A percentile compares a stretch with the other conserved stretches of the same genome.
Evolutionary conservation across 805 yeast species (phyloP).

Genomic region (Metschnikowia lunata): DNA sequence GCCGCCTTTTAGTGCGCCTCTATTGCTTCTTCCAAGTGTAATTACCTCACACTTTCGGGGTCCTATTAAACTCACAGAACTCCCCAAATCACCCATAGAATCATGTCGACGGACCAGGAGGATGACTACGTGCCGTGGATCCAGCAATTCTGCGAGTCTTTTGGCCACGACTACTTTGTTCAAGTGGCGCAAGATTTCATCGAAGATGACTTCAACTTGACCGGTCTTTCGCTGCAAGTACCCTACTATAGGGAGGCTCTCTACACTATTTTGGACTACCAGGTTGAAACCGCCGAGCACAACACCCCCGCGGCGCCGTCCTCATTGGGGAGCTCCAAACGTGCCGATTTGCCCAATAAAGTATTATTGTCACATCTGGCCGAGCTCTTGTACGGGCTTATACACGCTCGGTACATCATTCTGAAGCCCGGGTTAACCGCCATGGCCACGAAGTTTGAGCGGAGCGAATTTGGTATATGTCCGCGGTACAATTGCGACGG

Average conservation of each 20-base stretch:
- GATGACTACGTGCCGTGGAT: slow-evolving; percentile 77
- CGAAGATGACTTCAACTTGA: slow-evolving; percentile 93
- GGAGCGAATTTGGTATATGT: slow-evolving; percentile 85
- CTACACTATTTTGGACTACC: slow-evolving; percentile 85
- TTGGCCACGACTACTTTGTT: slow-evolving; percentile 87
- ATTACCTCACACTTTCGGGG: no score
- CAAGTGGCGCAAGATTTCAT: slow-evolving; percentile 90
- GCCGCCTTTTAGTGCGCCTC: background rate
- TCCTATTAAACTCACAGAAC: background rate
- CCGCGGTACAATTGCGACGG: slow-evolving; percentile 88
- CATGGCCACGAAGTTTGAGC: slow-evolving; percentile 91
- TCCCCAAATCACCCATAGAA: background rate
- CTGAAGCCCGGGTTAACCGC: slow-evolving; percentile 86
- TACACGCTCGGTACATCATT: slow-evolving; percentile 86
- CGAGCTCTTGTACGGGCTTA: slow-evolving; percentile 85
- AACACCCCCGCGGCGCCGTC: background rate
- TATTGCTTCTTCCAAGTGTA: background rate
- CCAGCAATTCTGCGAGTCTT: slow-evolving; percentile 68
- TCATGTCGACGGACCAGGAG: slow-evolving; percentile 41
- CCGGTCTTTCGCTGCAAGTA: slow-evolving; percentile 80
- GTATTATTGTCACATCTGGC: slow-evolving; percentile 86
- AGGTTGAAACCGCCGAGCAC: slow-evolving; percentile 44
- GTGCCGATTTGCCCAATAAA: slow-evolving; percentile 58
- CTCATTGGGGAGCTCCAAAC: slow-evolving; percentile 25
- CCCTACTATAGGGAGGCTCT: slow-evolving; percentile 90